Evolutionary conservation across 139 green algal species (phyloP), one percentile per base, ranked within the genome.

Genomic region (Marvania coccoides): DNA sequence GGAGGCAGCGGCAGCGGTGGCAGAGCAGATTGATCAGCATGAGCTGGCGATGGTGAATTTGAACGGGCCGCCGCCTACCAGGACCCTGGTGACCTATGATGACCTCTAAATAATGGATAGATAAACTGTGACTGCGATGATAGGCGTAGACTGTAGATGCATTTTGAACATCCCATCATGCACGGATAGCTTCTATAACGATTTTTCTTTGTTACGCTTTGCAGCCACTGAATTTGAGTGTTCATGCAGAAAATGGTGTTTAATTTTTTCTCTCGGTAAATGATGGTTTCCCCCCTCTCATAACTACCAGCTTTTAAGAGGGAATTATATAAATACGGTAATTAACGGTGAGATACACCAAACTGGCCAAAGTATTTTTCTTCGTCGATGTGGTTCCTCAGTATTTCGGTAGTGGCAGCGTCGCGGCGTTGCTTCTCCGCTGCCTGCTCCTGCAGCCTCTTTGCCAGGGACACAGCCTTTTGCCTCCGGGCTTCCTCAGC

Each of bases 1-100:
- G 15, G 13, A 47, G 47, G 53, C 48, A 33, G 70, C 70, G 9
- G 29, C 51, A 33, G 35, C 37, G 3, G 51, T 67, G 13, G 40
- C 57, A 14, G 57, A 65, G 23, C 39, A 58, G 29, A 35, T 72
- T 6, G 53, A 54, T 24, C 14, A 47, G n/a, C 28, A 65, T 47
- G 42, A 28, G 12, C 29, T 76, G 38, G 24, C 65, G 23, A 47
- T 39, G 26, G 35, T 61, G 26, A 8, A 70, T 9, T 14, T 54
- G 6, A 10, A 45, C 8, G 38, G 14, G 42, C 64, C 46, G 34
- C 56, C 63, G 12, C 72, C 74, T 5, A 15, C 47, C 36, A 61
- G 74, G 8, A 23, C 47, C 28, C 39, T 81, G 26, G 74, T 81
- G 24, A 60, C 29, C 34, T 81, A 81, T 39, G 74, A 81, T 36